These are phyloP conservation scores for Austroboletus novae-zelandiae DNA, from an alignment of 1,284 basidiomycete species.

Conservation along the genomic window DNA sequence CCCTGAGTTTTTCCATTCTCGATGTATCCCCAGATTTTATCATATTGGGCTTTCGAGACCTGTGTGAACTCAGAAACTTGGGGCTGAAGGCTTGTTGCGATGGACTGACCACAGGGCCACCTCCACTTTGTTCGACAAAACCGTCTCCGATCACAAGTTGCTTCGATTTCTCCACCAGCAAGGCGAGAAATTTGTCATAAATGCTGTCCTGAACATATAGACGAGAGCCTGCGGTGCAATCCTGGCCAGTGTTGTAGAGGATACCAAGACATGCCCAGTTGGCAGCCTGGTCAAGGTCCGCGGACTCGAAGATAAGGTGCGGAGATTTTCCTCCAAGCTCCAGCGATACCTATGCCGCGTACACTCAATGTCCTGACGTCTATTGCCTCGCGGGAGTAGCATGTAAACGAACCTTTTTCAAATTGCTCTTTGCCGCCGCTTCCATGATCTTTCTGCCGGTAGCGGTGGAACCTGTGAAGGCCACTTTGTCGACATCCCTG, in stretches of 20 bases:
- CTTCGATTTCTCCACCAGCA: constrained; percentile 68
- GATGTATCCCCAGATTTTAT: constrained; percentile 89
- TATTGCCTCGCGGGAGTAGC: constrained; percentile 25
- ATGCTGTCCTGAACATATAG: constrained; percentile 83
- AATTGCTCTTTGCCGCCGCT: constrained; percentile 89
- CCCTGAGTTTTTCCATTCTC: constrained; percentile 84
- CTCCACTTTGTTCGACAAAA: constrained; percentile 69
- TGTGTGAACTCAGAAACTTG: constrained; percentile 28
- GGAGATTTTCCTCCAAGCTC: constrained; percentile 98
- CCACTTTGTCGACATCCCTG: constrained; percentile 80
- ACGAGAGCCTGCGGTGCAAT: constrained; percentile 86
- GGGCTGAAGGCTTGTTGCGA: constrained; percentile 4
- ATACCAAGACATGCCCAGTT: constrained; percentile 84
- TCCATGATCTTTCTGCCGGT: constrained; percentile 93
- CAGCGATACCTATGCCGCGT: constrained; percentile 66
- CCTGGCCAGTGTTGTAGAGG: constrained; percentile 82
- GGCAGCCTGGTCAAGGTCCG: constrained; percentile 83
- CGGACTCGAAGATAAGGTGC: constrained; percentile 80
- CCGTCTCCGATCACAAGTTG: constrained; percentile 77
- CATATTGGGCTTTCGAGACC: constrained; percentile 84
- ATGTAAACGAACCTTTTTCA: constrained; percentile 68
- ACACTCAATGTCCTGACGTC: constrained; percentile 11
- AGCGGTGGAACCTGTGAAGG: constrained; percentile 80
- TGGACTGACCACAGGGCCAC: constrained; percentile 73
- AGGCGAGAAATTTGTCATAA: constrained; percentile 77